Evolutionary conservation across 2,329 filamentous ascomycete genomes (phyloP).

Genomic region (Tolypocladium guangdongense): DNA sequence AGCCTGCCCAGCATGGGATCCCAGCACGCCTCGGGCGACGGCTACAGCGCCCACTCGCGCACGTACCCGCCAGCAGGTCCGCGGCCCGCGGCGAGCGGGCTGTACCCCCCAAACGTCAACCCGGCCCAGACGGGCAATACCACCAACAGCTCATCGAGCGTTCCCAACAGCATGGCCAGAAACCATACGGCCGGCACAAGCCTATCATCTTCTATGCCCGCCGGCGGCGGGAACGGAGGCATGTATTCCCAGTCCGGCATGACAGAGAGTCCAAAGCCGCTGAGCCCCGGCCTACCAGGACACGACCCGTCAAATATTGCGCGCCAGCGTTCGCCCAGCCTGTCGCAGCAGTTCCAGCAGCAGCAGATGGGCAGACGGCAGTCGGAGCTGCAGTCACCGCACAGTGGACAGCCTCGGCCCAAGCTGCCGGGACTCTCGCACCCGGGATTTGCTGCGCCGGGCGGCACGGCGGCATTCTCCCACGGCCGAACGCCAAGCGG

Average conservation of each 20-base stretch:
- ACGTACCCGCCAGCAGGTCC: constrained; percentile 67
- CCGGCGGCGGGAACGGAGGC: constrained; percentile 35
- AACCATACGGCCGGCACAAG: constrained; percentile 38
- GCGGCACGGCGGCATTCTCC: constrained; percentile 15
- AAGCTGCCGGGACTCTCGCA: constrained; percentile 27
- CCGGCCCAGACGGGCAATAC: constrained; percentile 40
- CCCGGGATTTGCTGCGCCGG: constrained; percentile 20
- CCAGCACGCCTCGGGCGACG: constrained; percentile 50
- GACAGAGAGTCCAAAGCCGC: constrained; percentile 78
- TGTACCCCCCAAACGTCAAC: constrained; percentile 52
- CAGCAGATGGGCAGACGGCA: constrained; percentile 45
- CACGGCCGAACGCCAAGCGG: constrained; percentile 33
- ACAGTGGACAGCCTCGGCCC: constrained; percentile 29
- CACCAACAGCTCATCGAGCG: constrained; percentile 42
- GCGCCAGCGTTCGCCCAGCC: constrained; percentile 54
- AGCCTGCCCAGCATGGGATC: constrained; percentile 68
- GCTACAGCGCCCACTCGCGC: constrained; percentile 52
- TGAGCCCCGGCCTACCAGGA: constrained; percentile 52
- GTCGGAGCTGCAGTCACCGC: constrained; percentile 44
- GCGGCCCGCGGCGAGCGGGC: constrained; percentile 37
- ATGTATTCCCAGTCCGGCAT: constrained; percentile 65
- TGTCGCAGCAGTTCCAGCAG: constrained; percentile 54
- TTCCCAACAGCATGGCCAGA: constrained; percentile 28
- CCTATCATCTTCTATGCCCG: constrained; percentile 33
- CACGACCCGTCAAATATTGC: constrained; percentile 40